Evolutionary conservation across 805 yeast genomes (phyloP), one percentile per base, ranked within the genome.

Genomic region (Candida koratica): DNA sequence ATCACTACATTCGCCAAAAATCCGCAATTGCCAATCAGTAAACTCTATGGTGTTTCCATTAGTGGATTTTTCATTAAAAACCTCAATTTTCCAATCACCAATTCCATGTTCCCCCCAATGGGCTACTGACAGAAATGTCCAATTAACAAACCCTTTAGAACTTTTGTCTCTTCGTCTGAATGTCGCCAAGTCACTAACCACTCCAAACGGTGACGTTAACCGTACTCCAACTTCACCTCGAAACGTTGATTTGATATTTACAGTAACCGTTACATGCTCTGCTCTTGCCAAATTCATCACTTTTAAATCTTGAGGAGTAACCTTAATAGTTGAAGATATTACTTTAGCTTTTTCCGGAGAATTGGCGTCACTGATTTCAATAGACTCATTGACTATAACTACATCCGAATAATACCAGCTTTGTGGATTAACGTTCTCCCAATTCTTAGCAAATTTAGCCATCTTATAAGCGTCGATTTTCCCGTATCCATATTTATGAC

Each of bases 61-160:
- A 1, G 51, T 58, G 33, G 74, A 71, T n/a, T 56, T 51, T 22
- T 46, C 47, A 5, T 54, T 54, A 38, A 53, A 58, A 2, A 89
- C 89, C 45, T 71, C 76, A 13, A 93, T 49, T 24, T 60, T 77
- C 98, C 98, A 93, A 4, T 73, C 77, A 8, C 99, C 99, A 17
- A 60, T 59, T 2, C 89, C 90, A 2, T 53, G 32, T 48, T 82
- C 89, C 25, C 96, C 96, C 97, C 97, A 93, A 56, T 93, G 97
- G 1, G 95, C 97, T n/a, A 93, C 97, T 8, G 90, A 75, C 86
- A 89, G 86, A 53, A 93, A 93, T 1, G 85, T 84, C 98, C 98
- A 93, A 47, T 83, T 69, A 4, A 55, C 48, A 45, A 86, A 83
- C 0, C 96, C 95, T 1, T 55, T 64, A 2, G 47, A 43, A 5